Base-by-base conservation (phyloP, 2,329 filamentous ascomycete genomes). In the Ploettnerulaceae sp. region DNA sequence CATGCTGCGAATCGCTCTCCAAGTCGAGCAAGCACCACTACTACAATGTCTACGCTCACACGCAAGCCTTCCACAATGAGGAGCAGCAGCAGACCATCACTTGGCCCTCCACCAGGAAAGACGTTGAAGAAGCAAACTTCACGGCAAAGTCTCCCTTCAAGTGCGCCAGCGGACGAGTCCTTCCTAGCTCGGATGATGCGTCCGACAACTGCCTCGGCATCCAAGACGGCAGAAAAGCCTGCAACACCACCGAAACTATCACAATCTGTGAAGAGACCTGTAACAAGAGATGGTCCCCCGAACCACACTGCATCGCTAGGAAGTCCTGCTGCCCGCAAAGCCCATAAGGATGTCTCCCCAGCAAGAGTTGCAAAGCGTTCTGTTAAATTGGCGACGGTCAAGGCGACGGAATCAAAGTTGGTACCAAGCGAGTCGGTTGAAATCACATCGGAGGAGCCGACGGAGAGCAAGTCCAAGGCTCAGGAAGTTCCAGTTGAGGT, bases 141-240 rank as follows among this genome's bases (percentile, higher is more conserved):
- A 2, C 75, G 74, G 60, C 72, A 73, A 49, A 74, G 75, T 40
- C 52, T 72, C 5, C 64, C 69, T 1, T 75, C 74, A 56, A 71
- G 72, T 50, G 72, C 71, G 36, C 75, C 76, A 14, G 71, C 84
- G 1, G 82, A 87, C 53, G 82, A 86, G 54, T 67, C 79, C 11
- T 90, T 90, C 66, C 68, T 90, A 20, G 84, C 84, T n/a, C 78
- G 86, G 42, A 89, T 90, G 85, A 89, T 84, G 79, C 73, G 85
- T 31, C 86, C 86, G 2, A 90, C 86, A 0, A 77, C 83, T 34
- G 72, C 78, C 35, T 87, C 82, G 4, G 75, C 82, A 7, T 81
- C 73, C 53, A 89, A 87, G 67, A 75, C 76, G 0, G 70, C 77
- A 2, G 83, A 86, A 4, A 88, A 86, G 67, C 67, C 71, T 2